Conservation (phyloP, 1,284 basidiomycete species). For the Polyporus tsugae region DNA sequence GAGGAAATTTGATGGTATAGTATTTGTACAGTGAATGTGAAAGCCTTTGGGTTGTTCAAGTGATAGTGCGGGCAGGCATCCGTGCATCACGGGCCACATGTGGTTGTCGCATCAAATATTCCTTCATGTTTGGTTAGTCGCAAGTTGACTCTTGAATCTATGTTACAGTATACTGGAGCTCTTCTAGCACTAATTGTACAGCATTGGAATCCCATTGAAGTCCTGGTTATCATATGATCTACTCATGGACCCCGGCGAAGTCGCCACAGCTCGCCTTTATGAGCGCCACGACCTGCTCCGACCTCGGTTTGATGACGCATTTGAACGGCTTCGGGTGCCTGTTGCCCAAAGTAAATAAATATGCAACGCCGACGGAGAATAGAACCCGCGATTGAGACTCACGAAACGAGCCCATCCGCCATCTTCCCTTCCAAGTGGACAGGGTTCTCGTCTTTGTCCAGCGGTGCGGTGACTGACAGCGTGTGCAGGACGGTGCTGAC, state of each 20-base stretch:
- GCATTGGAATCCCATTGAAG: background rate
- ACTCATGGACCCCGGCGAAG: background rate
- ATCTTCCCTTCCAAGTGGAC: slow-evolving; percentile 15
- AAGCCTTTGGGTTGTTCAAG: background rate
- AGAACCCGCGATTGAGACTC: slow-evolving; percentile 8
- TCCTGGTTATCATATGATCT: background rate
- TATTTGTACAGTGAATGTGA: background rate
- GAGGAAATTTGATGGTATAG: background rate
- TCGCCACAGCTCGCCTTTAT: background rate
- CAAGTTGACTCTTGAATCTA: no score
- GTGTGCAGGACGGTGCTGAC: slow-evolving; percentile 21
- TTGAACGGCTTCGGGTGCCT: slow-evolving; percentile 19
- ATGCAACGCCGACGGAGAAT: background rate
- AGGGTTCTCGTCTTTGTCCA: slow-evolving; percentile 11
- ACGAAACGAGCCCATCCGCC: slow-evolving; percentile 17
- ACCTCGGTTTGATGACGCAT: slow-evolving; percentile 18
- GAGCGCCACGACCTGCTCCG: slow-evolving; percentile 1
- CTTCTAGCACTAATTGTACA: background rate
- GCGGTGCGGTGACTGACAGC: slow-evolving; percentile 11
- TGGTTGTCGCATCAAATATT: background rate
- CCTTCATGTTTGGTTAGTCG: no score
- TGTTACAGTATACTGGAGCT: no score
- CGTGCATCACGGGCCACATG: background rate
- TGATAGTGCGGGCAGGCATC: background rate
- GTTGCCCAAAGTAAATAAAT: background rate